A percentile compares a stretch with the other conserved stretches of the same genome.
phyloP scores from a whole-genome alignment of 345 rosid species.

The Salix viminalis region DNA sequence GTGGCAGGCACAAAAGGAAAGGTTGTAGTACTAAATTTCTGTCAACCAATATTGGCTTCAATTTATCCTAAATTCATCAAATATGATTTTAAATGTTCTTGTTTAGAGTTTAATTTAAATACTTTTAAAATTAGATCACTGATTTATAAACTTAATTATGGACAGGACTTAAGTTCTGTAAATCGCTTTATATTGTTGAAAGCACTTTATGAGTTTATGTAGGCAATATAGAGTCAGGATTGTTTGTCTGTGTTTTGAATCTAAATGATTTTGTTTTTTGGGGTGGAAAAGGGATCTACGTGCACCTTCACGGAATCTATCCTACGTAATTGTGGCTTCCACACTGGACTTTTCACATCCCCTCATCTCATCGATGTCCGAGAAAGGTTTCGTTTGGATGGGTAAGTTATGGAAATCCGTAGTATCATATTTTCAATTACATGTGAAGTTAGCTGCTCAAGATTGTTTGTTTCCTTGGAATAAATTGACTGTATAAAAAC shows the following conservation, averaged over 20 bases:
- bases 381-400: constrained; percentile 82
- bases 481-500: background rate
- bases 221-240: background rate
- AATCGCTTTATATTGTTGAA: background rate
- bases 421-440: background rate
- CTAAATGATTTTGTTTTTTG: background rate
- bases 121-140: background rate
- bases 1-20: constrained; percentile 98
- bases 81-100: background rate
- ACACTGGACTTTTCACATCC: constrained; percentile 87
- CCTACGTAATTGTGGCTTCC: constrained; percentile 73
- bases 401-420: constrained; percentile 45
- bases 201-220: background rate
- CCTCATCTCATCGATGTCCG: constrained; percentile 93
- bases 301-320: constrained; percentile 87
- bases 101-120: background rate
- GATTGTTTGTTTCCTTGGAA: background rate
- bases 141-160: background rate
- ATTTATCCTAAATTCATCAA: background rate
- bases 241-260: background rate
- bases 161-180: background rate
- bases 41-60: background rate
- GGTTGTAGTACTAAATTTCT: constrained; percentile 33
- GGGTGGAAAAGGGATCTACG: constrained; percentile 68
- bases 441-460: background rate